Evolutionary conservation across 169 alveolate genomes (phyloP).

Genomic region (Cryptosporidium viatorum): DNA sequence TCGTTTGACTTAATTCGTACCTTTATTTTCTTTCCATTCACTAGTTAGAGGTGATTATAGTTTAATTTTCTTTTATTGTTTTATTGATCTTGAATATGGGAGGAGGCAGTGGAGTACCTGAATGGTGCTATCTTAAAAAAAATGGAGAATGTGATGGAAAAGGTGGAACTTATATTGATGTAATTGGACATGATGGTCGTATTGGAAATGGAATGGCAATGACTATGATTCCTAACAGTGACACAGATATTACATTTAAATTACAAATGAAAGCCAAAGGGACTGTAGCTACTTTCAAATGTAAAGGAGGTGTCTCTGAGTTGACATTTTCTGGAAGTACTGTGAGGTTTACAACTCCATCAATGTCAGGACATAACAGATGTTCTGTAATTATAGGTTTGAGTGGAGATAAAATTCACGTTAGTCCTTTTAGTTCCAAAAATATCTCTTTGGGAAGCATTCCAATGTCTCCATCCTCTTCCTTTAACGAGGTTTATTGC

Average conservation of each 20-base stretch:
- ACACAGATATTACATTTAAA: background rate
- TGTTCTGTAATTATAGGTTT: conserved; percentile 47
- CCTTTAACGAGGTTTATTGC: conserved; percentile 31
- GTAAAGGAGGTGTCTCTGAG: conserved; percentile 44
- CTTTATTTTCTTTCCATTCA: background rate
- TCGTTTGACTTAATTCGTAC: background rate
- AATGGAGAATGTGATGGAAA: conserved; percentile 21
- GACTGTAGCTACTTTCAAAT: background rate
- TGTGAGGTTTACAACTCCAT: conserved; percentile 22
- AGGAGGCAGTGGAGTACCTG: conserved; percentile 2
- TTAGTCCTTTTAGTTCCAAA: conserved; percentile 49
- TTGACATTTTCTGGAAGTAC: background rate
- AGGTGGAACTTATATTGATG: conserved; percentile 34
- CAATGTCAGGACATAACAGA: conserved; percentile 26
- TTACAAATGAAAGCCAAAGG: background rate
- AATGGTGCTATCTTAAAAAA: conserved; percentile 40
- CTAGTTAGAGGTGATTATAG: background rate
- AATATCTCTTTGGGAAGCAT: conserved; percentile 40
- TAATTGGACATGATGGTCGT: conserved; percentile 11
- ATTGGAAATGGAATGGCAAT: conserved; percentile 60
- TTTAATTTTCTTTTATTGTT: background rate
- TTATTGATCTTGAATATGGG: conserved; percentile 17
- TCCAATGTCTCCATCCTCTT: background rate
- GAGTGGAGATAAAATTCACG: conserved; percentile 21
- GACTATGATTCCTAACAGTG: conserved; percentile 29